A percentile compares a stretch with the other conserved stretches of the same genome.
Evolutionary conservation across 2,329 filamentous ascomycete species (phyloP).

Genomic region (Trichophyton verrucosum): DNA sequence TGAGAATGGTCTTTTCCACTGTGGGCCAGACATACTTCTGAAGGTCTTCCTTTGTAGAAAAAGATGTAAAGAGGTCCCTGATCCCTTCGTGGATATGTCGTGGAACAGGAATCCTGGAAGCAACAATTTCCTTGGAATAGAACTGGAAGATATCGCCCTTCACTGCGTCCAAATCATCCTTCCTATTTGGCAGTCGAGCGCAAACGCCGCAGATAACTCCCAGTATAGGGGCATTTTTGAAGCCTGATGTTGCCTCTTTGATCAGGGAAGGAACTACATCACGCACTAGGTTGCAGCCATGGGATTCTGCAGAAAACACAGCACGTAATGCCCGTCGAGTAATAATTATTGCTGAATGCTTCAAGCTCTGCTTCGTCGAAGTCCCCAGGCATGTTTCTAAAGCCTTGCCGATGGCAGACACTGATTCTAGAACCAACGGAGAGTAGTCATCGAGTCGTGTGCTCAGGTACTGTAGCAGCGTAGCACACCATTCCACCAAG

Average conservation of each 20-base stretch:
- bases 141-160: conserved; percentile 69
- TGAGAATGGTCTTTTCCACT: conserved; percentile 75
- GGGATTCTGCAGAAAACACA: conserved; percentile 49
- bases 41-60: conserved; percentile 61
- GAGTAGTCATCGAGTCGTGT: conserved; percentile 50
- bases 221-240: conserved; percentile 63
- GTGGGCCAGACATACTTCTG: conserved; percentile 63
- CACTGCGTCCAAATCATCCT: conserved; percentile 48
- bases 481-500: conserved; percentile 75
- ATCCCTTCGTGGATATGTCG: conserved; percentile 60
- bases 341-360: conserved; percentile 60
- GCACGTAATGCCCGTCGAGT: conserved; percentile 69
- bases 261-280: conserved; percentile 56
- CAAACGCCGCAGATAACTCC: conserved; percentile 82
- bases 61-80: conserved; percentile 68
- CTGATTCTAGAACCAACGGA: conserved; percentile 46
- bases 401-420: conserved; percentile 57
- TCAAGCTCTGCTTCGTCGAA: conserved; percentile 51
- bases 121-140: conserved; percentile 73
- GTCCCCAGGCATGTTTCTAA: conserved; percentile 65
- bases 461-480: conserved; percentile 61
- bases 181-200: conserved; percentile 54
- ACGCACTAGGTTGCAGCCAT: conserved; percentile 49
- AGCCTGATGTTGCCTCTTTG: conserved; percentile 50
- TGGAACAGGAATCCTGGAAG: conserved; percentile 60